These are phyloP conservation scores for Keithomyces neogunnii DNA, from an alignment of 2,329 filamentous ascomycete genomes.

Conservation along the genomic window DNA sequence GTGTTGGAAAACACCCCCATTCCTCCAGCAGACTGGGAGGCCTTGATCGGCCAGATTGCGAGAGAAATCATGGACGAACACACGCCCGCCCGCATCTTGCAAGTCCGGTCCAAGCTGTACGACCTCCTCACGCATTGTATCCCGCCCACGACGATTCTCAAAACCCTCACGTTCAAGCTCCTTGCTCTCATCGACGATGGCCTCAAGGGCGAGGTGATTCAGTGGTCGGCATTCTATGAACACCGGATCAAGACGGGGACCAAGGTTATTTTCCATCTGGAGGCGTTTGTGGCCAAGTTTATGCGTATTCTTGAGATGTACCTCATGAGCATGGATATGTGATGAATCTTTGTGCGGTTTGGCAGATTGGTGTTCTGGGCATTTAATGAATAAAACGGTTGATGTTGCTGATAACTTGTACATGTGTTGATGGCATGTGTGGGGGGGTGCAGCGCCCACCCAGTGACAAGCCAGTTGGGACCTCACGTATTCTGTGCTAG, in stretches of 20 bases:
- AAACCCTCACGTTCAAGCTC: conserved; percentile 90
- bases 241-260: conserved; percentile 85
- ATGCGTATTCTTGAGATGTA: conserved; percentile 95
- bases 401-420: too few relatives aligned
- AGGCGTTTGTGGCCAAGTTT: conserved; percentile 97
- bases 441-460: not conserved
- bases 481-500: too few relatives aligned
- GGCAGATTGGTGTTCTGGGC: not conserved
- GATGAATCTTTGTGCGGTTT: conserved; percentile 11
- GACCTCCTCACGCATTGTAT: conserved; percentile 96
- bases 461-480: too few relatives aligned
- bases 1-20: conserved; percentile 82
- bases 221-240: conserved; percentile 96
- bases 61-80: conserved; percentile 89
- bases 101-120: conserved; percentile 90
- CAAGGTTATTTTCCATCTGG: conserved; percentile 96
- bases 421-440: too few relatives aligned
- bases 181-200: conserved; percentile 80
- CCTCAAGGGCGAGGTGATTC: conserved; percentile 84
- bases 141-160: conserved; percentile 85
- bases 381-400: not conserved
- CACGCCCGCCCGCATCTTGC: conserved; percentile 78
- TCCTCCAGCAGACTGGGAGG: conserved; percentile 94
- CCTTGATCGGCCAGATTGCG: conserved; percentile 81
- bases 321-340: conserved; percentile 76